These are phyloP conservation scores for Albizia julibrissin DNA, from an alignment of 306 rosid species.

Conservation along the genomic window DNA sequence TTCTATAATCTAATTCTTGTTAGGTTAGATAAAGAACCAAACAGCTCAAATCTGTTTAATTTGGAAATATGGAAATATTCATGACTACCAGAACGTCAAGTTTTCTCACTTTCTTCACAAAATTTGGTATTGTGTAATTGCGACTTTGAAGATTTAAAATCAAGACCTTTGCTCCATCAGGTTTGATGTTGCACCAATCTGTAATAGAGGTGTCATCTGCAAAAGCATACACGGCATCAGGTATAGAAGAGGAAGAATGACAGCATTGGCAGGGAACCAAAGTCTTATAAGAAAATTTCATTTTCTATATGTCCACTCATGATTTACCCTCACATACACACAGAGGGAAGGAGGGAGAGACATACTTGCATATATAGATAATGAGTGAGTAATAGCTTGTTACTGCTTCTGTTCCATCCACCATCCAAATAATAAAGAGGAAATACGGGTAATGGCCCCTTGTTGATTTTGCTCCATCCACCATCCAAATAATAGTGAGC, in stretches of 20 bases:
- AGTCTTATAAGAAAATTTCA: neutral
- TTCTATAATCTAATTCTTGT: slow-evolving; percentile 53
- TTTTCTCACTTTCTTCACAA: slow-evolving; percentile 39
- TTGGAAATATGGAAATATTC: slow-evolving; percentile 37
- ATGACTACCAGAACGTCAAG: slow-evolving; percentile 57
- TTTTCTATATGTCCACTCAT: neutral
- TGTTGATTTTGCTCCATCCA: slow-evolving; percentile 40
- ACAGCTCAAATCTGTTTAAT: slow-evolving; percentile 40
- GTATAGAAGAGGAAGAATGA: neutral
- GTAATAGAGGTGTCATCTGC: slow-evolving; percentile 56
- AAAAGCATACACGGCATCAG: slow-evolving; percentile 19
- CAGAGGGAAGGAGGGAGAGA: slow-evolving; percentile 6
- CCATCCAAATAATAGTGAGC: slow-evolving; percentile 45
- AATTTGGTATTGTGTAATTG: slow-evolving; percentile 44
- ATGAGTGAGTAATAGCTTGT: slow-evolving; percentile 32
- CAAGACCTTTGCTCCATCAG: slow-evolving; percentile 50
- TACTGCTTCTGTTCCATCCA: slow-evolving; percentile 35
- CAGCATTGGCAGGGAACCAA: neutral
- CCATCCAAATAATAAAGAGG: slow-evolving; percentile 45
- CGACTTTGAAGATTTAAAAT: slow-evolving; percentile 46
- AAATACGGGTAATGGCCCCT: slow-evolving; percentile 30
- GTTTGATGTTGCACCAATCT: too few relatives aligned
- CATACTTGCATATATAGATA: slow-evolving; percentile 66
- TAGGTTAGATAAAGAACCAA: slow-evolving; percentile 35
- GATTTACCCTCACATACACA: neutral